Conservation (phyloP, 192 early-diverging fungal species). For the Backusella sp. region DNA sequence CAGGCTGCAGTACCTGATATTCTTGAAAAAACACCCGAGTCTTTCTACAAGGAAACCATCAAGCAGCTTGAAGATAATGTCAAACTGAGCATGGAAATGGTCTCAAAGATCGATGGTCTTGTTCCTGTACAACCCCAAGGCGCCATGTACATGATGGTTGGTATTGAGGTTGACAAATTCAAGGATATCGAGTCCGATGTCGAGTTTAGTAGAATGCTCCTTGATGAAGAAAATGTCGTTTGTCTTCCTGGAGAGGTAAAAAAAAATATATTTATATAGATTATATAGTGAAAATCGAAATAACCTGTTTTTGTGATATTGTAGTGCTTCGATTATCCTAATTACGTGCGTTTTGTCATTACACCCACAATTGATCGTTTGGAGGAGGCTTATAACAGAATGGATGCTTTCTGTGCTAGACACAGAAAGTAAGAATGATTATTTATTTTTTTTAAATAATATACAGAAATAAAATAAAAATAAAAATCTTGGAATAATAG, state of each 20-base stretch:
- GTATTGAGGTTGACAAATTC: conserved; percentile 67
- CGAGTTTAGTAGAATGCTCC: conserved; percentile 79
- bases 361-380: conserved; percentile 78
- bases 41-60: conserved; percentile 70
- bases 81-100: conserved; percentile 55
- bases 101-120: conserved; percentile 69
- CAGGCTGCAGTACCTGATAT: conserved; percentile 81
- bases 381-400: conserved; percentile 69
- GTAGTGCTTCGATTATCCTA: conserved; percentile 78
- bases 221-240: conserved; percentile 81
- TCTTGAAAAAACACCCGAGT: conserved; percentile 62
- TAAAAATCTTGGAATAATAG: background rate
- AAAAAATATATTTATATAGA: background rate
- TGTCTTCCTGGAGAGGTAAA: conserved; percentile 75
- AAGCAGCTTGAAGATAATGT: conserved; percentile 70
- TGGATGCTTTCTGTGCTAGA: conserved; percentile 75
- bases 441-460: background rate
- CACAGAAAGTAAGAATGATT: conserved; percentile 38
- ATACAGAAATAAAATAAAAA: background rate
- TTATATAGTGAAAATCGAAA: background rate
- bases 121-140: conserved; percentile 82
- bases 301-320: background rate
- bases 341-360: conserved; percentile 78
- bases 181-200: conserved; percentile 73
- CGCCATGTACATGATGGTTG: conserved; percentile 93